These are phyloP conservation scores for Daldinia sp. DNA, from an alignment of 2,329 filamentous ascomycete species.

Conservation along the genomic window DNA sequence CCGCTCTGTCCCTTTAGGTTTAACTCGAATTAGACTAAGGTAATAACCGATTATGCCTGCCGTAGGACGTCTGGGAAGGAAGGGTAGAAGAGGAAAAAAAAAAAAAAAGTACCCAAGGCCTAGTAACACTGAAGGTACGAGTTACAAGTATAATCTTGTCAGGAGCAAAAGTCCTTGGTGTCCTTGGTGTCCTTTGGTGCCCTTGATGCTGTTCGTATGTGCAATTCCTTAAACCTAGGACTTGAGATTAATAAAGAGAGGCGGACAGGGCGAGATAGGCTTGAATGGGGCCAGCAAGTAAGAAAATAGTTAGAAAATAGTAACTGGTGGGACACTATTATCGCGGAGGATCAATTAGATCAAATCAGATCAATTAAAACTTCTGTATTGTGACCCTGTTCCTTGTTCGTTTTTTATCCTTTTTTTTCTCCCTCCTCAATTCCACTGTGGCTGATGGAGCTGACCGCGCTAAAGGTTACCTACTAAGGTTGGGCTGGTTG, in stretches of 20 bases:
- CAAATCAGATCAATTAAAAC: slow-evolving; percentile 4
- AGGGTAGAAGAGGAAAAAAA: no score
- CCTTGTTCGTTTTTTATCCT: slow-evolving; percentile 23
- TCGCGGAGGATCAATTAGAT: slow-evolving; percentile 29
- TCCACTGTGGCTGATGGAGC: slow-evolving; percentile 40
- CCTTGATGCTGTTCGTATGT: slow-evolving; percentile 12
- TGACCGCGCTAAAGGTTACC: slow-evolving; percentile 40
- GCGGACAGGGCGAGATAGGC: slow-evolving; percentile 12
- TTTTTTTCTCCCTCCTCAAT: slow-evolving; percentile 23
- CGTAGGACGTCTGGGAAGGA: neutral
- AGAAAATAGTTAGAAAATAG: slow-evolving; percentile 37
- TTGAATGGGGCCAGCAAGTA: slow-evolving; percentile 30
- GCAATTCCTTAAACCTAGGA: slow-evolving; percentile 25
- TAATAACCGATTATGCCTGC: slow-evolving; percentile 11
- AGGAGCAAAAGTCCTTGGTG: slow-evolving; percentile 16
- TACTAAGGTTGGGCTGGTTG: slow-evolving; percentile 17
- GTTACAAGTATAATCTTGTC: slow-evolving; percentile 17
- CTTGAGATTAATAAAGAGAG: slow-evolving; percentile 33
- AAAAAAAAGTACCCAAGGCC: neutral
- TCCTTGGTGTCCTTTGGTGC: neutral
- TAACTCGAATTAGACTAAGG: slow-evolving; percentile 10
- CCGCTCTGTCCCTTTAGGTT: slow-evolving; percentile 13
- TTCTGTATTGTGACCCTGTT: slow-evolving; percentile 23
- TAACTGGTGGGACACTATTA: slow-evolving; percentile 33
- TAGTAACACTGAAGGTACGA: neutral